Evolutionary conservation across 2,329 filamentous ascomycete genomes (phyloP).

Genomic region (Alternaria incomplexa): DNA sequence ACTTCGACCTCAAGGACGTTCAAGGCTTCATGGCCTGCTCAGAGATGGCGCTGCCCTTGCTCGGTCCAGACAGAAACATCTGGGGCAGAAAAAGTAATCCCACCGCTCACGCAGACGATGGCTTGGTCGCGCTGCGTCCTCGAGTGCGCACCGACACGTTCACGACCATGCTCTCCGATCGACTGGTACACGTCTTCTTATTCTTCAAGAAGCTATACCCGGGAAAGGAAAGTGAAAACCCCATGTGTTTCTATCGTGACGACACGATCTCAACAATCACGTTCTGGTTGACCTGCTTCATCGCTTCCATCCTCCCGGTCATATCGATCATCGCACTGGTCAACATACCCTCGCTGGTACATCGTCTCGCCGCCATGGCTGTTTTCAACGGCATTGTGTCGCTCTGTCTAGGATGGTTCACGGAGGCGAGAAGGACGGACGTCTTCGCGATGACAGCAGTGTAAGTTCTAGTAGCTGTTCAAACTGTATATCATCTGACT

Average conservation of each 20-base stretch:
- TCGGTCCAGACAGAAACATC: background rate
- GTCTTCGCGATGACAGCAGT: background rate
- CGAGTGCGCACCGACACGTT: background rate
- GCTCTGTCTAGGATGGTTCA: background rate
- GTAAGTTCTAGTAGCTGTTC: background rate
- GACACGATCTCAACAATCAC: background rate
- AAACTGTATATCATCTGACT: background rate
- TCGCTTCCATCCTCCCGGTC: background rate
- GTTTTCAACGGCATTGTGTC: background rate
- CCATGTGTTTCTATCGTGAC: background rate
- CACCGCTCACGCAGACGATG: background rate
- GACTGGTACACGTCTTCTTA: background rate
- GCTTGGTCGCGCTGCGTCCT: background rate
- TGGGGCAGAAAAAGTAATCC: background rate
- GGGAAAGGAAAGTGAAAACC: background rate
- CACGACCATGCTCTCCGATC: background rate
- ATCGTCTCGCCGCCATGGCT: background rate
- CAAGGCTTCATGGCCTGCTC: background rate
- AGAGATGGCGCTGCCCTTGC: background rate
- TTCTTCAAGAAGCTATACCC: background rate
- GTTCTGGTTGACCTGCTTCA: background rate
- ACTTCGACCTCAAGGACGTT: background rate
- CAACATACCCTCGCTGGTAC: background rate
- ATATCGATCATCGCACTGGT: background rate
- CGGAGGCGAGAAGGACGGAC: background rate